Evolutionary conservation across 345 rosid genomes (phyloP).

Genomic region (Trapa bicornis): DNA sequence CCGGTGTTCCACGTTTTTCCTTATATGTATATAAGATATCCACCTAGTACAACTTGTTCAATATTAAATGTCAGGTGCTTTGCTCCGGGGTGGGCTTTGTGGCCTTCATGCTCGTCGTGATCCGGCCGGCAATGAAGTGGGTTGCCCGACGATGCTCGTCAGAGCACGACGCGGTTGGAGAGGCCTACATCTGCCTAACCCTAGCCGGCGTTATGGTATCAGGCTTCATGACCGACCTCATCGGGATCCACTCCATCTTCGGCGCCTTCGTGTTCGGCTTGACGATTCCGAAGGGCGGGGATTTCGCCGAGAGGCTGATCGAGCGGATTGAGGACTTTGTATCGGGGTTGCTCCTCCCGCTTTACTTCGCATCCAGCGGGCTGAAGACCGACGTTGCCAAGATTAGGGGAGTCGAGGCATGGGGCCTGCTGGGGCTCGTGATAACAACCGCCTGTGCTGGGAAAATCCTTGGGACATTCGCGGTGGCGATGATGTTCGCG

Average conservation of each 20-base stretch:
- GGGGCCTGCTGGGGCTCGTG: conserved; percentile 64
- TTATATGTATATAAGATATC: no score
- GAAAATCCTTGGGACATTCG: conserved; percentile 63
- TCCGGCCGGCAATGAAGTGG: conserved; percentile 74
- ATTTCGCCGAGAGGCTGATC: conserved; percentile 53
- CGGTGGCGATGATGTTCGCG: conserved; percentile 47
- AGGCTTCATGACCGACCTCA: conserved; percentile 54
- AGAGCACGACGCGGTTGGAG: conserved; percentile 41
- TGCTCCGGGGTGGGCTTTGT: conserved; percentile 58
- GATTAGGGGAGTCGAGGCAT: conserved; percentile 42
- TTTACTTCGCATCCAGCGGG: conserved; percentile 84
- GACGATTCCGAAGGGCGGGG: conserved; percentile 71
- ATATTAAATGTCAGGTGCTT: conserved; percentile 15
- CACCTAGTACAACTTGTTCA: background rate
- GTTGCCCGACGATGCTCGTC: conserved; percentile 45
- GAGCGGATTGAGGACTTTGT: conserved; percentile 83
- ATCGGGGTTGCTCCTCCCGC: conserved; percentile 64
- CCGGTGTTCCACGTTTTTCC: no score
- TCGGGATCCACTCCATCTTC: conserved; percentile 77
- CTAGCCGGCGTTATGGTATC: conserved; percentile 66
- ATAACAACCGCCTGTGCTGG: conserved; percentile 63
- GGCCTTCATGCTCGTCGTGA: conserved; percentile 36
- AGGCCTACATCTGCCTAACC: conserved; percentile 59
- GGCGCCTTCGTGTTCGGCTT: conserved; percentile 79
- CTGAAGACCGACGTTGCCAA: conserved; percentile 59